phyloP scores from a whole-genome alignment of 2,329 filamentous ascomycete species.

The Fusarium graminum region DNA sequence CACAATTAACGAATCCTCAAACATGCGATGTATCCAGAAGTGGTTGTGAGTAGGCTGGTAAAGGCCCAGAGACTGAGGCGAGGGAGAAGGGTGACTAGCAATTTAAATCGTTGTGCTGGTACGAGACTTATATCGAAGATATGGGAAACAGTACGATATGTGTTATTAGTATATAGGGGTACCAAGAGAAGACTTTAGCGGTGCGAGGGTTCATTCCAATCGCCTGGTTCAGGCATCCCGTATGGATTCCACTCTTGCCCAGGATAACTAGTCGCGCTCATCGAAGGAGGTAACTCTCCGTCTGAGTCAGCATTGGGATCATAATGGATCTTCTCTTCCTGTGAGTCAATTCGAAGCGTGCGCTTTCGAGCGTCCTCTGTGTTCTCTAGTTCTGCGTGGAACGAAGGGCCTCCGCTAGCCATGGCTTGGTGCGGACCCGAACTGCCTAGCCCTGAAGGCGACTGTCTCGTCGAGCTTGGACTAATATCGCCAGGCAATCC shows the following conservation, averaged over 20 bases:
- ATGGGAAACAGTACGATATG: neutral
- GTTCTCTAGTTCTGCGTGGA: slow-evolving; percentile 57
- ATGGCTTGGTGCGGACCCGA: slow-evolving; percentile 10
- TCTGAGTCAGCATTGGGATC: slow-evolving; percentile 54
- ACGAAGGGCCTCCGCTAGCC: slow-evolving; percentile 28
- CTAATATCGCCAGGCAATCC: slow-evolving; percentile 25
- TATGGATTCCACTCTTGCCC: slow-evolving; percentile 78
- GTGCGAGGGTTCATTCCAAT: slow-evolving; percentile 44
- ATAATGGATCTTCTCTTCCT: slow-evolving; percentile 68
- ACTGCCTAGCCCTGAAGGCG: slow-evolving; percentile 27
- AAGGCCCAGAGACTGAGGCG: neutral
- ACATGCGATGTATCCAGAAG: slow-evolving; percentile 1
- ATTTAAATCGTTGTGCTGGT: neutral
- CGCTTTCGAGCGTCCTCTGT: slow-evolving; percentile 61
- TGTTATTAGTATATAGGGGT: neutral
- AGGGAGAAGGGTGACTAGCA: neutral
- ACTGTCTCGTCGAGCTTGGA: slow-evolving; percentile 25
- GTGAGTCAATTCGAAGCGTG: slow-evolving; percentile 58
- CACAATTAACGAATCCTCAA: slow-evolving; percentile 7
- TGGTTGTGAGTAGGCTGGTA: slow-evolving; percentile 2
- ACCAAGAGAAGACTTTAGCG: neutral
- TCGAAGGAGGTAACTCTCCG: slow-evolving; percentile 59
- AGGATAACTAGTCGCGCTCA: slow-evolving; percentile 77
- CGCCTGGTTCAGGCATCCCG: slow-evolving; percentile 50
- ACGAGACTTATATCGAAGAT: slow-evolving; percentile 1